phyloP scores from a whole-genome alignment of 805 yeast genomes.

The Dipodascus geniculatus region DNA sequence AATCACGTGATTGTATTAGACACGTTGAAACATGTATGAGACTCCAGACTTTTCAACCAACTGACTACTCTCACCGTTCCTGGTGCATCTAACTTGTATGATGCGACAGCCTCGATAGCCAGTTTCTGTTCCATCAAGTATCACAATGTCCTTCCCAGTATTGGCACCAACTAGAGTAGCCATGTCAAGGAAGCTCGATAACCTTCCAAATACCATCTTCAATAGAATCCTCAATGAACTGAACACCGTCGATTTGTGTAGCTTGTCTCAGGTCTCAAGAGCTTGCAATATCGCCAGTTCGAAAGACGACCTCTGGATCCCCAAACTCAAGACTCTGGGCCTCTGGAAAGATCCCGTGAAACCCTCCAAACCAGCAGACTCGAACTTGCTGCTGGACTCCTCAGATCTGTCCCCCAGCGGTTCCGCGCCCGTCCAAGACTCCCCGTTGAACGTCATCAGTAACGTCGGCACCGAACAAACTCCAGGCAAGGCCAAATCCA shows the following conservation, averaged over 20 bases:
- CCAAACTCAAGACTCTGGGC: constrained; percentile 27
- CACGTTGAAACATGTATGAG: neutral
- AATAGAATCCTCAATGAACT: neutral
- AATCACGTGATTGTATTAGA: neutral
- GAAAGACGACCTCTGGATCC: constrained; percentile 31
- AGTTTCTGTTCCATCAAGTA: too few species aligned
- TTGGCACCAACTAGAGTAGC: neutral
- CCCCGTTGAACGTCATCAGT: constrained; percentile 6
- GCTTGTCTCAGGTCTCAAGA: constrained; percentile 29
- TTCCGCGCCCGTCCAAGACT: constrained; percentile 2
- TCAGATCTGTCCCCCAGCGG: neutral
- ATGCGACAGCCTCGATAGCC: neutral
- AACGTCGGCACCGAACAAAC: constrained; percentile 6
- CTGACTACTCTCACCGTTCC: too few species aligned
- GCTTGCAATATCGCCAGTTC: constrained; percentile 30
- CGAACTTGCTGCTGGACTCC: too few species aligned
- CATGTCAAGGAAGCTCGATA: neutral
- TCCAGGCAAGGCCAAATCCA: constrained; percentile 11
- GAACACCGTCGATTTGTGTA: constrained; percentile 24
- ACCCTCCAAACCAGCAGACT: too few species aligned
- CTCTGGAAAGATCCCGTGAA: constrained; percentile 15
- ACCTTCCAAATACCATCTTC: neutral
- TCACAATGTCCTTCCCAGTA: neutral
- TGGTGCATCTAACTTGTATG: neutral
- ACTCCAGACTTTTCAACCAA: too few species aligned